Base-by-base conservation (phyloP, 1,284 basidiomycete species). In the Sphaerobolus stellatus region DNA sequence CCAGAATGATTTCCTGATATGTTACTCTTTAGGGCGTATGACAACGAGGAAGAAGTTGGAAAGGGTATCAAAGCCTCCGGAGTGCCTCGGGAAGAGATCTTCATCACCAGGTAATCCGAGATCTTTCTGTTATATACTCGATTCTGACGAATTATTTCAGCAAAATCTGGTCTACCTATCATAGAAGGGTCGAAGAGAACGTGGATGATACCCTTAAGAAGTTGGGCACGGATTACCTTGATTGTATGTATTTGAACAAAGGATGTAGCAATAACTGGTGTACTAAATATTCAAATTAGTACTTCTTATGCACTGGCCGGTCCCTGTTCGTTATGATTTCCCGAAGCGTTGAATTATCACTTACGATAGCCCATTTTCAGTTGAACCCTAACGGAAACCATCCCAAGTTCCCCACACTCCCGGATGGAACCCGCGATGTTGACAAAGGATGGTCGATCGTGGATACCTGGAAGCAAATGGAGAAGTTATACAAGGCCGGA, bases 391-490 rank as follows among this genome's bases (percentile, higher is more conserved):
- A 84, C 34, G 90, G 88, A 14, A 89, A 88, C 67, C 81, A 90
- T 69, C 82, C 80, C 11, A 67, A 80, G 44, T 80, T 91, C 71
- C 90, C 88, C 9, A 80, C 74, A 18, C 83, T 79, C 50, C 79
- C 82, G 0, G 81, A 87, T 70, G 90, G 90, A 31, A 77, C 74
- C 48, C 82, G 88, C 47, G 84, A 90, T 61, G 74, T 89, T 48
- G 80, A 84, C 61, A 75, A 78, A 59, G 74, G 77, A 43, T 89
- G 88, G 82, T 76, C 83, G 40, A 66, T 90, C 58, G 73, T 70
- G 52, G 78, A 91, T 55, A 93, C 92, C 5, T 94, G 92, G 92
- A 81, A 78, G 60, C 84, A 89, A 67, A 88, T 94, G 84, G 92
- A 94, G 70, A 81, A 75, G 13, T 59, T 92, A 40, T 69, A 83